Evolutionary conservation across 805 yeast genomes (phyloP), one percentile per base, ranked within the genome.

Genomic region (Suhomyces tanzawaensis): DNA sequence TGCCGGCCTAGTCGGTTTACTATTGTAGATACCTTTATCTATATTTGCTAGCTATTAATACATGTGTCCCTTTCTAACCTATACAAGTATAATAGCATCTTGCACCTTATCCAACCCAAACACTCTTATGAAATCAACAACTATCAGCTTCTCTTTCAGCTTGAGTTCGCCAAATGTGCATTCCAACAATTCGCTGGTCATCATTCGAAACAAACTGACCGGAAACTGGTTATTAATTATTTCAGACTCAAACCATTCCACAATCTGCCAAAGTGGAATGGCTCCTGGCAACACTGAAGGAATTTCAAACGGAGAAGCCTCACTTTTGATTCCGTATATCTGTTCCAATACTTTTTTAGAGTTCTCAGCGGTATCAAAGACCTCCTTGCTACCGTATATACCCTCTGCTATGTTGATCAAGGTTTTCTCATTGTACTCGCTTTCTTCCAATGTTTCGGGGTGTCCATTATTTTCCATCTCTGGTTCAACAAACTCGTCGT

Each of bases 241-340:
- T 3, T 63, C 65, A 9, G 47, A 41, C 28, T 58, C 56, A 23
- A 71, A 44, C 55, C 66, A 47, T 13, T 60, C 59, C n/a, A 55
- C 36, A 12, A 77, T 42, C 46, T 76, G 80, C 58, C 59, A 50
- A 21, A 76, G 34, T 1, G 82, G 79, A 8, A 73, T 47, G 3
- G 74, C 42, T 0, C 84, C 83, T 0, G 82, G 81, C 2, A 70
- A 49, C 3, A 77, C 74, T 8, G 50, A 47, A 1, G 82, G 76
- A 9, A 72, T 36, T 15, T 39, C 32, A 19, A 25, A 32, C 8
- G 9, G 8, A 12, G 19, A 11, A 16, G 31, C 37, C 32, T 32
- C 30, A 9, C 15, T 22, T 4, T 27, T 29, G 3, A 54, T 37
- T 0, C 47, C 44, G 26, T 51, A 48, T 28, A 44, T 28, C 5